Percentiles rank a stretch among this genome's conserved stretches.
These are phyloP conservation scores for Scorias spongiosa DNA, from an alignment of 2,329 filamentous ascomycete genomes.

Conservation along the genomic window DNA sequence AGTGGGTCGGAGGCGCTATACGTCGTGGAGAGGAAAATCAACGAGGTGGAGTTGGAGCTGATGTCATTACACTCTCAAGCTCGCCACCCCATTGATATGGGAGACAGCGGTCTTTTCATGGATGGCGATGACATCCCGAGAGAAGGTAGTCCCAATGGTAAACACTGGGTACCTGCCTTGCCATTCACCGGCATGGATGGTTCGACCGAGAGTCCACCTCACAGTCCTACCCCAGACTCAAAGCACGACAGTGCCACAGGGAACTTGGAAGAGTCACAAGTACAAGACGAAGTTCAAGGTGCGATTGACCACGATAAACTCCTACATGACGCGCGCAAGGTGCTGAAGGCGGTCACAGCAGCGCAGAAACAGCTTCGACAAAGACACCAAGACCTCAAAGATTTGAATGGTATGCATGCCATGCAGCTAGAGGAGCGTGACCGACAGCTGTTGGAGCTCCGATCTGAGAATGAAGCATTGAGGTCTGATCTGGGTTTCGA, in stretches of 20 bases:
- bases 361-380: slow-evolving; percentile 18
- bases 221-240: not conserved
- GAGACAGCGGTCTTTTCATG: slow-evolving; percentile 20
- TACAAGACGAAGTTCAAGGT: not conserved
- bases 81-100: slow-evolving; percentile 11
- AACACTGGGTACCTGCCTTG: not conserved
- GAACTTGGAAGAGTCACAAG: not conserved
- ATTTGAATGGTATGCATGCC: slow-evolving; percentile 17
- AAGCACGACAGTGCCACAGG: not conserved
- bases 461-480: slow-evolving; percentile 23
- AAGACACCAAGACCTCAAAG: slow-evolving; percentile 18
- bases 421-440: slow-evolving; percentile 17
- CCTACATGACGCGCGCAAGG: slow-evolving; percentile 15
- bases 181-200: not conserved
- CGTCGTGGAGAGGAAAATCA: slow-evolving; percentile 15
- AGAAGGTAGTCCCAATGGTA: slow-evolving; percentile 5
- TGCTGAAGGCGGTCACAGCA: slow-evolving; percentile 15
- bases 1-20: slow-evolving; percentile 9
- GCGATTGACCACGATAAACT: slow-evolving; percentile 4
- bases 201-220: not conserved
- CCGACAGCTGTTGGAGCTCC: slow-evolving; percentile 16
- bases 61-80: slow-evolving; percentile 14
- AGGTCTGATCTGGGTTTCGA: slow-evolving; percentile 23
- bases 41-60: slow-evolving; percentile 18
- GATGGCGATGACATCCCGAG: slow-evolving; percentile 11